These are phyloP conservation scores for Coniosporium tulheliwenetii DNA, from an alignment of 2,329 filamentous ascomycete genomes.

Conservation along the genomic window DNA sequence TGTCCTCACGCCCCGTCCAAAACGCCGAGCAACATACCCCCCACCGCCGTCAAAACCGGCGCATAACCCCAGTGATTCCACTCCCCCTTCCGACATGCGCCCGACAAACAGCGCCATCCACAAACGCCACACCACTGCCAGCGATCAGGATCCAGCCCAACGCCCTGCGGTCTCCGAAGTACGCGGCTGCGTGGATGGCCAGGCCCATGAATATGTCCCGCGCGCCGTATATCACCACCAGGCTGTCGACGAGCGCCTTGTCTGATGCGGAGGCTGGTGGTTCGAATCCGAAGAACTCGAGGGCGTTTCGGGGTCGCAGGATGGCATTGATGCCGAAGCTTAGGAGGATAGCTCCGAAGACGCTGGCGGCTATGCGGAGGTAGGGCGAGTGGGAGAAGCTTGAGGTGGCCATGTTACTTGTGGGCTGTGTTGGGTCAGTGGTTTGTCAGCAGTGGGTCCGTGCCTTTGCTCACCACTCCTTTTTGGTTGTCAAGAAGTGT, in stretches of 20 bases:
- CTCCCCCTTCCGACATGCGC: no score
- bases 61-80: no score
- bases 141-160: constrained; percentile 28
- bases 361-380: no score
- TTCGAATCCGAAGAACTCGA: constrained; percentile 21
- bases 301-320: constrained; percentile 17
- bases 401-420: no score
- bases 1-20: no score
- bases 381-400: no score
- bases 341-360: constrained; percentile 15
- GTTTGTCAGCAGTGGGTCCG: no score
- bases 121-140: constrained; percentile 24
- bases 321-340: constrained; percentile 25
- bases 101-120: constrained; percentile 21
- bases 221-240: constrained; percentile 32
- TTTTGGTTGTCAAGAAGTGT: no score
- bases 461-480: no score
- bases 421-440: no score
- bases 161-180: constrained; percentile 21
- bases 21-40: no score
- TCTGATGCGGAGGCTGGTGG: constrained; percentile 17
- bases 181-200: constrained; percentile 21
- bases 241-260: constrained; percentile 23
- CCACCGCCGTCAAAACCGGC: no score
- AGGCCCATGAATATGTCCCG: constrained; percentile 35